These are phyloP conservation scores for Exserohilum turcica DNA, from an alignment of 2,329 filamentous ascomycete species.

Conservation along the genomic window DNA sequence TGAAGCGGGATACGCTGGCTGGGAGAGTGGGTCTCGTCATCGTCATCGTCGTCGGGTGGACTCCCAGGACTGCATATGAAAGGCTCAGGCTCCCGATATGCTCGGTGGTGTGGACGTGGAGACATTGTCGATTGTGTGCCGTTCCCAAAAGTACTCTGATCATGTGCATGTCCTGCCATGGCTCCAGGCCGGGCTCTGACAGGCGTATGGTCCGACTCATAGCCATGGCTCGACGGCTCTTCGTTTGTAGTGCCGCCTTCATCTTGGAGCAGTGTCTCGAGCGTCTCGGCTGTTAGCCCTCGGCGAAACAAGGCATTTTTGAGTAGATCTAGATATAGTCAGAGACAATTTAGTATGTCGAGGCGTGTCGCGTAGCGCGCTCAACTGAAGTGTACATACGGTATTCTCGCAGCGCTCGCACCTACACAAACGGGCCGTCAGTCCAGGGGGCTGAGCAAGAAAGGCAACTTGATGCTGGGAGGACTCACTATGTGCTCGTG, in stretches of 20 bases:
- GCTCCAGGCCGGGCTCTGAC: slow-evolving; percentile 14
- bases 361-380: too few relatives aligned
- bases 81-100: slow-evolving; percentile 25
- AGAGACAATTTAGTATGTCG: too few relatives aligned
- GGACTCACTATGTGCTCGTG: slow-evolving; percentile 63
- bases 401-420: slow-evolving; percentile 57
- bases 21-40: slow-evolving; percentile 2
- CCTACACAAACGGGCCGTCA: slow-evolving; percentile 30
- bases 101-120: slow-evolving; percentile 18
- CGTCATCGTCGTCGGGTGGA: slow-evolving; percentile 15
- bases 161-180: slow-evolving; percentile 12
- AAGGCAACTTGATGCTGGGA: background rate
- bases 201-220: slow-evolving; percentile 22
- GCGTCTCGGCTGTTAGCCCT: slow-evolving; percentile 56
- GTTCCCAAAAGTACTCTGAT: slow-evolving; percentile 17
- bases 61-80: slow-evolving; percentile 15
- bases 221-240: slow-evolving; percentile 19
- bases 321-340: slow-evolving; percentile 49
- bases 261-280: slow-evolving; percentile 54
- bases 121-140: slow-evolving; percentile 19
- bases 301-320: slow-evolving; percentile 56
- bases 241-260: slow-evolving; percentile 26
- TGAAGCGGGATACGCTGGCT: slow-evolving; percentile 29
- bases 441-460: background rate
- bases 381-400: slow-evolving; percentile 49